phyloP scores from a whole-genome alignment of 1,284 basidiomycete genomes.

The Papiliotrema nemorosa region DNA sequence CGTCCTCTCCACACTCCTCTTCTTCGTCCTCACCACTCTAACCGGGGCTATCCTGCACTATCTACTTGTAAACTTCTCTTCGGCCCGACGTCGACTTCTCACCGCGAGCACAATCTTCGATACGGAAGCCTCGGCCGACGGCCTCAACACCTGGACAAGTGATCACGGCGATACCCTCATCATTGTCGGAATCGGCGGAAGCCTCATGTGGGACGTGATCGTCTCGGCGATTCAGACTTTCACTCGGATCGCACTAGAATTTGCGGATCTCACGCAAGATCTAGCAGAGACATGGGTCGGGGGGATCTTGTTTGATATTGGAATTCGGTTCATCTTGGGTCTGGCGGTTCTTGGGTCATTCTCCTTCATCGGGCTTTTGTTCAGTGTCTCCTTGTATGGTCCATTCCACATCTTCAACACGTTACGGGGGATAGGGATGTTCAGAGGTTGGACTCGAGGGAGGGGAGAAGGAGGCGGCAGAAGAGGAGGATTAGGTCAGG shows the following conservation, averaged over 20 bases:
- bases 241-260: constrained; percentile 24
- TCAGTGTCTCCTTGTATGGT: constrained; percentile 38
- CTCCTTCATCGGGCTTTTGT: constrained; percentile 40
- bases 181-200: constrained; percentile 26
- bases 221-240: constrained; percentile 33
- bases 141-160: constrained; percentile 4
- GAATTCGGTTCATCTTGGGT: constrained; percentile 40
- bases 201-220: constrained; percentile 35
- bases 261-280: constrained; percentile 8
- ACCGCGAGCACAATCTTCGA: constrained; percentile 11
- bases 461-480: constrained; percentile 6
- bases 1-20: constrained; percentile 33
- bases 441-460: constrained; percentile 19
- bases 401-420: constrained; percentile 43
- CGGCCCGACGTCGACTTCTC: constrained; percentile 11
- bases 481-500: constrained; percentile 17
- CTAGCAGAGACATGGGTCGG: not conserved
- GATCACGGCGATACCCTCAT: constrained; percentile 16
- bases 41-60: constrained; percentile 33
- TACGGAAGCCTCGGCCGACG: constrained; percentile 13
- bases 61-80: constrained; percentile 13
- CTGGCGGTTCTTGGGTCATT: constrained; percentile 44
- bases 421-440: constrained; percentile 31
- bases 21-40: constrained; percentile 29
- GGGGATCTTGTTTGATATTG: constrained; percentile 9